Conservation (phyloP, 73 alveolate genomes). For the Blepharisma japonicum region DNA sequence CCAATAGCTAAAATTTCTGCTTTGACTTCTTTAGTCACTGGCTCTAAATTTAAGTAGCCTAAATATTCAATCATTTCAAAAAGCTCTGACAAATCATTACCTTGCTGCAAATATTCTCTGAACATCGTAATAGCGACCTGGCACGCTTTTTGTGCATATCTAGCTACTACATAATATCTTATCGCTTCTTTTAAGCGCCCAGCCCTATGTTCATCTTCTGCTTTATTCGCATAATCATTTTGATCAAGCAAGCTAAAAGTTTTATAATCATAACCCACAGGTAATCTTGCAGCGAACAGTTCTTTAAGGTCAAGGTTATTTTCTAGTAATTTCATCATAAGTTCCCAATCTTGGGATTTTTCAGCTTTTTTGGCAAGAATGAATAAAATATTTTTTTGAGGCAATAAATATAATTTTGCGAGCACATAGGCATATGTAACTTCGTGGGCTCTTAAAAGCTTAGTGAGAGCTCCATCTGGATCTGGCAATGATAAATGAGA, state of each 20-base stretch:
- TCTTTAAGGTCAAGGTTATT: not conserved
- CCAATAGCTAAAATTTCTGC: constrained; percentile 11
- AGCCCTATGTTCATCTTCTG: not conserved
- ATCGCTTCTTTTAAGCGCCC: not conserved
- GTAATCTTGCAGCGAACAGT: not conserved
- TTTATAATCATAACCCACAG: not conserved
- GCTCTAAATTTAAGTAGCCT: not conserved
- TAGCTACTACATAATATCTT: not conserved
- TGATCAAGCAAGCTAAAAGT: not conserved
- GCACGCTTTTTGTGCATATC: not conserved
- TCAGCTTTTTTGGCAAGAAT: constrained; percentile 5
- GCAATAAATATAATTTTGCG: not conserved
- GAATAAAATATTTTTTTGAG: not conserved
- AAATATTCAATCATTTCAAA: not conserved
- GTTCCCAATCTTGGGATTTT: not conserved
- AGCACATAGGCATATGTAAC: not conserved
- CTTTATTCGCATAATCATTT: not conserved
- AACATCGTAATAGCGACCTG: not conserved
- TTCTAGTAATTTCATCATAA: not conserved
- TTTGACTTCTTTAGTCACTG: not conserved
- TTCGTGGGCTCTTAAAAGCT: not conserved
- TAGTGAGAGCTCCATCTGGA: not conserved
- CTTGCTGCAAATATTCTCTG: not conserved
- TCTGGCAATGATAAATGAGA: not conserved
- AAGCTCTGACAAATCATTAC: not conserved